Base-by-base conservation (phyloP, 2,329 filamentous ascomycete species). In the Aspergillaceae sp. region DNA sequence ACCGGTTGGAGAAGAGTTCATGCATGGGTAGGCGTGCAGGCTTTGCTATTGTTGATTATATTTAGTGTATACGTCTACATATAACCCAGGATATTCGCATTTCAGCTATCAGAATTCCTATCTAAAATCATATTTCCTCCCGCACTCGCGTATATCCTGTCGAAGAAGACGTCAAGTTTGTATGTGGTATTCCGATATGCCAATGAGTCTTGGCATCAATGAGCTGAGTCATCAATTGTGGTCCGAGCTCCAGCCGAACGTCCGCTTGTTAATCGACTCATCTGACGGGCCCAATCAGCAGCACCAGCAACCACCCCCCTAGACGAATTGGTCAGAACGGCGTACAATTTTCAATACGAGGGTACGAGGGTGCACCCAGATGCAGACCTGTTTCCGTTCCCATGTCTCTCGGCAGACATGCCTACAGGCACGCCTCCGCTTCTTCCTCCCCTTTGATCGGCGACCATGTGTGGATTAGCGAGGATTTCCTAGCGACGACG, bases 401-500 rank as follows among this genome's bases (percentile, higher is more conserved):
- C 51, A 72, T 72, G 69, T 69, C 67, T 63, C 54, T 69, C 47
- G 57, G 65, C 56, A 65, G 66, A 53, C 63, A 66, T 68, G 67
- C 63, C 52, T 70, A 60, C 48, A 55, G 67, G 59, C 65, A 67
- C 60, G 61, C 62, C 42, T 49, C 62, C 29, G 54, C 60, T 9
- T 51, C 59, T 28, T 51, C 57, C n/a, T 42, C 54, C 29, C 49
- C 55, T 11, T 48, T 56, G 6, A 40, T 41, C 40, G 9, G n/a
- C 32, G 65, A 71, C 37, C 57, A 69, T 50, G 55, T 72, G 19
- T 74, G 71, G 71, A 66, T 74, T 45, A 68, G 69, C 50, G 71
- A 74, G 44, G 69, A 70, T 41, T 51, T 71, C 26, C 62, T 74
- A 10, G 56, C 66, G 4, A 59, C 64, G 9, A 70, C 72, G 27